Evolutionary conservation across 2,329 filamentous ascomycete species (phyloP), one percentile per base, ranked within the genome.

Genomic region (Waltergamsia citrina): DNA sequence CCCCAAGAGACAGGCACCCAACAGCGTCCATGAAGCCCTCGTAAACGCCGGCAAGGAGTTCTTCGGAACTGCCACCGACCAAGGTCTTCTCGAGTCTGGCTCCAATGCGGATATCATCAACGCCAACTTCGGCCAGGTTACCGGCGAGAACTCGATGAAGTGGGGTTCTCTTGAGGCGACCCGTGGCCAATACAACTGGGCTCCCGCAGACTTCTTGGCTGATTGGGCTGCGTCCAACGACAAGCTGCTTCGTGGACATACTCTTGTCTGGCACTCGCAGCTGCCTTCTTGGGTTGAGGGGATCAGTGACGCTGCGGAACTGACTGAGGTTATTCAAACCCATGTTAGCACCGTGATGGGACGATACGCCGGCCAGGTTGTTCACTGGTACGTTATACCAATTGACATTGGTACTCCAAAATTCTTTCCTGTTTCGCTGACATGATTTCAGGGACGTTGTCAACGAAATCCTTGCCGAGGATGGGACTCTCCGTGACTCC

Each of bases 121-220:
- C 40, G 58, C 62, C 34, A 60, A 79, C 52, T 82, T 81, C 41
- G 76, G 77, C 15, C 69, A 75, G 50, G 60, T 83, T 16, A 81
- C 78, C 0, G 68, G 71, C 2, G 79, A 83, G 61, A 82, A 84
- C 63, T 73, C 65, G 49, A 78, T 81, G 70, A 82, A 83, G 57
- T 83, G 77, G 77, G 73, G 80, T 43, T 57, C 67, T 22, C 63
- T 63, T 14, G 60, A 80, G 52, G 19, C 25, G n/a, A 36, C 7
- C 14, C 58, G 62, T 39, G 66, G 65, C 38, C 48, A 43, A 2
- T 83, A 76, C 64, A 74, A 59, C 41, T 78, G 76, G 44, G 50
- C 45, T 9, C 53, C 51, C 17, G 65, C 71, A 18, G 77, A 81
- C 55, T 66, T 67, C 49, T 62, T 78, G 21, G 70, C 78, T 40